Base-by-base conservation (phyloP, 768 basidiomycete species). In the Pleurotus tuber-regium region DNA sequence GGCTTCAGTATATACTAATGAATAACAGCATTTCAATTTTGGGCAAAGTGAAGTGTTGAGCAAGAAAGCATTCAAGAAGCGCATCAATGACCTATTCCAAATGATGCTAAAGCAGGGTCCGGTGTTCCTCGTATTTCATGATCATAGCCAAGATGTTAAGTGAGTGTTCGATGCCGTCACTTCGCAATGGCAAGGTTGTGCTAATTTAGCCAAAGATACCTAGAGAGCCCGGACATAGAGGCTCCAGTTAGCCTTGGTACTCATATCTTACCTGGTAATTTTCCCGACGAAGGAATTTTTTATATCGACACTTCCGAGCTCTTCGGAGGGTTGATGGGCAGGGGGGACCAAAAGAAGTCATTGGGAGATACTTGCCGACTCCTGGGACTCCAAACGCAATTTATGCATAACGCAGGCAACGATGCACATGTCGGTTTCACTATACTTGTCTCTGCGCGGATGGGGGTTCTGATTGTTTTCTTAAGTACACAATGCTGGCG, bases 341-440 rank as follows among this genome's bases (percentile, higher is more conserved):
- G 80, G 53, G 69, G 70, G 1, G 65, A 72, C 2, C 71, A 71
- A 44, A 75, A 85, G 62, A 68, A 79, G 41, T 69, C 72, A 1
- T 76, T 95, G 18, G 79, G 79, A 54, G 78, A 81, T 31, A 75
- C 83, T 25, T 88, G 86, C 65, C 69, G 71, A 40, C 79, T 84
- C 46, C 74, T 94, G 18, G 77, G 82, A 43, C 73, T 92, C 43
- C 56, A 68, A 0, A 78, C 80, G 1, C 57, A 73, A 28, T 71
- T 75, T 57, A 57, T 87, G 52, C 92, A 92, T 73, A 95, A 94
- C 60, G 90, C 89, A 1, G 91, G 90, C 0, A 93, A 92, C 60
- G 89, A 93, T 63, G 90, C 91, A 1, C 77, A 86, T 63, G 91
- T 92, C 58, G 35, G 83, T 69, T n/a, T 24, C 39, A n/a, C n/a